Evolutionary conservation across 306 rosid genomes (phyloP), one percentile per base, ranked within the genome.

Genomic region (Herpetospermum pedunculosum): DNA sequence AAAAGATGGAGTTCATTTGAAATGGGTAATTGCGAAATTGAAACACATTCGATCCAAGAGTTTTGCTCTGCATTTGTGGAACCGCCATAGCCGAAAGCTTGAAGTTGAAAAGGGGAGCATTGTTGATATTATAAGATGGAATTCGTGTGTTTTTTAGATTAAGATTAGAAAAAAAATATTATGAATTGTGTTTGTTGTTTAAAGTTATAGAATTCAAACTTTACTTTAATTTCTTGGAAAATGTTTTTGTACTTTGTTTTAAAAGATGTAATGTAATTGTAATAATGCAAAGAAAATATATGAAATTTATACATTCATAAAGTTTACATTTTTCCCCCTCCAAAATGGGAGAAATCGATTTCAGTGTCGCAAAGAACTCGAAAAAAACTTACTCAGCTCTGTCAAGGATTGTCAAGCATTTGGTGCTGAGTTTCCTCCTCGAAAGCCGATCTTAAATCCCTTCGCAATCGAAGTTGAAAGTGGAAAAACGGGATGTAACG

Each of bases 41-140:
- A 64, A 64, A 63, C 87, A 89, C 19, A 86, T 93, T 74, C 71
- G 48, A 4, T 70, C 83, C n/a, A 77, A 76, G 11, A 87, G 92
- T 75, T 89, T 84, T 15, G 89, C 95, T 11, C 72, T 94, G 62
- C 98, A 94, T 73, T 63, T 94, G 37, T 94, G 98, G 98, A 94
- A 91, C 77, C 88, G 85, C 41, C 90, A 85, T 38, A 91, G 92
- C 73, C 86, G 86, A 80, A 78, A 78, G 8, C 72, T 94, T 0
- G 55, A 77, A 82, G 77, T 89, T 15, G 88, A 88, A 8, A 82
- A 83, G 53, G 98, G 98, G 52, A 94, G 98, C 70, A 78, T 88
- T 63, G 72, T 94, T 73, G 89, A 91, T 85, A 77, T 75, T 1
- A 78, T 90, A 50, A 73, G 83, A 43, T 83, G 76, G 21, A 75